phyloP scores from a whole-genome alignment of 257 asterid species.

The Solanum phureja region DNA sequence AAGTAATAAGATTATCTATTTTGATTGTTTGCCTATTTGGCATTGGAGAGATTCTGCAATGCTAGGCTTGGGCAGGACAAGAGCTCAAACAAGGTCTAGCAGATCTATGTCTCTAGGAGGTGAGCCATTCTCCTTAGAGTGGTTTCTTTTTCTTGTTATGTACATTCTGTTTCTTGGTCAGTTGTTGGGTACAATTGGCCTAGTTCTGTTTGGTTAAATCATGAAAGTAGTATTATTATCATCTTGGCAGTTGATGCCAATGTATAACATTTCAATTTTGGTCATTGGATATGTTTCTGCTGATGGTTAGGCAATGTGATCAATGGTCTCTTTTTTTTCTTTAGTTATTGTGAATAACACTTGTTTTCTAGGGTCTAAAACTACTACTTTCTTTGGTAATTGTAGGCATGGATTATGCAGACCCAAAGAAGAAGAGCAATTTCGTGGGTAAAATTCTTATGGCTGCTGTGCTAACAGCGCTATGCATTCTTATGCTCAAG shows the following conservation, averaged over 20 bases:
- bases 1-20: neutral
- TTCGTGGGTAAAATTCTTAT: conserved; percentile 28
- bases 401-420: conserved; percentile 79
- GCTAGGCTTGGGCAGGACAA: conserved; percentile 18
- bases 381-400: neutral
- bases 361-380: neutral
- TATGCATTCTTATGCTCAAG: conserved; percentile 36
- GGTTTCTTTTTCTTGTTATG: neutral
- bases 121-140: conserved; percentile 1
- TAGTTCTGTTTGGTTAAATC: neutral
- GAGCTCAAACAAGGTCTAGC: conserved; percentile 18
- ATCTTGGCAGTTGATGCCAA: neutral
- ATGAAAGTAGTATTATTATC: neutral
- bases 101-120: conserved; percentile 49
- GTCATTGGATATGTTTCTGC: neutral
- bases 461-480: conserved; percentile 31
- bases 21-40: neutral
- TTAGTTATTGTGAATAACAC: neutral
- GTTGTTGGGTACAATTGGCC: too few species aligned
- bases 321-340: neutral
- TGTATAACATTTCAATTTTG: neutral
- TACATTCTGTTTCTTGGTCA: neutral
- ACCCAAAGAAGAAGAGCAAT: conserved; percentile 60
- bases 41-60: conserved; percentile 3
- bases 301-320: neutral